Base-by-base conservation (phyloP, 176 grass and related monocot genomes). In the Oryza rufipogon region DNA sequence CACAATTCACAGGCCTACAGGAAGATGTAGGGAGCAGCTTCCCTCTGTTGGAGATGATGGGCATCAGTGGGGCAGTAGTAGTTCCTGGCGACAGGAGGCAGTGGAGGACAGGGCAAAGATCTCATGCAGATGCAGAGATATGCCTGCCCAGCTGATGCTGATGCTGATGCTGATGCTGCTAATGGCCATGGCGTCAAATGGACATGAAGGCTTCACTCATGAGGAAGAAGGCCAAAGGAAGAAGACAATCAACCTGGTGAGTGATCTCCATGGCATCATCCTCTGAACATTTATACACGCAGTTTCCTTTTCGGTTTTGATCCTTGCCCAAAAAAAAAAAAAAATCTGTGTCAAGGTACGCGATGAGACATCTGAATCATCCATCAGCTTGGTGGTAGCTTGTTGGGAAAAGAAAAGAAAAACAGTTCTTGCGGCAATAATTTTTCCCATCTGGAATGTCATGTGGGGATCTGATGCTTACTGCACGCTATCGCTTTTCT, bases 31-130 rank as follows among this genome's bases (percentile, higher is more conserved):
- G 64, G 42, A 33, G 16, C 47, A 75, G 26, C 16, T 11, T 28
- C 73, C 73, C 15, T 51, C 14, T 17, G 42, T 47, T 48, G 71
- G 71, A 51, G 71, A 74, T 46, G 77, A 30, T 58, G 26, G 2
- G 36, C 38, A 67, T 67, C 77, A 7, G 77, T 44, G 3, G 1
- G 8, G 28, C 28, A 30, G 30, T 7, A 54, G 3, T 9, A 15
- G 64, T 17, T 71, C 7, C 68, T 64, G 56, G 9, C 56, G 36
- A 16, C 38, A 66, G 6, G 14, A 66, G 61, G 61, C 39, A 28
- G 76, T 47, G 76, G 76, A 66, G 38, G 61, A 15, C 39, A 79
- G 46, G 25, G 39, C 77, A 67, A 25, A 63, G n/a, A 78, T 78
- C 75, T 36, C 33, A 78, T 11, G 52, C 52, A 52, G 15, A 58